Conservation (phyloP, 345 rosid species). For the Camelina sativa region DNA sequence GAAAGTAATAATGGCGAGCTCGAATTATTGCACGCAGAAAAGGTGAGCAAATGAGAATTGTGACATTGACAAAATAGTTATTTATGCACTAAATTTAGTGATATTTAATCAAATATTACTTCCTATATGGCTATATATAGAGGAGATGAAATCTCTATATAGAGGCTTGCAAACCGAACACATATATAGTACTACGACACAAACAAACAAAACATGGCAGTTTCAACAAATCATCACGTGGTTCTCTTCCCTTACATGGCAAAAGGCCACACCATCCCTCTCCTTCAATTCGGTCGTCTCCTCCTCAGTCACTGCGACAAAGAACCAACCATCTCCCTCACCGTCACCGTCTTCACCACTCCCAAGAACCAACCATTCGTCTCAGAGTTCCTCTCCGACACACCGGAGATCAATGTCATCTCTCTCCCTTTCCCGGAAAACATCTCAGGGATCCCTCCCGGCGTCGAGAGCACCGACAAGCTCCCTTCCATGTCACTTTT, state of each 20-base stretch:
- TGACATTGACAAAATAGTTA: too few species aligned
- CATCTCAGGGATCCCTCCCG: constrained; percentile 53
- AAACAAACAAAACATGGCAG: neutral
- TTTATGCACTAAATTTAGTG: too few species aligned
- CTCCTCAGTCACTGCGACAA: constrained; percentile 52
- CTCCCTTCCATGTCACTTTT: constrained; percentile 69
- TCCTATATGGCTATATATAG: neutral
- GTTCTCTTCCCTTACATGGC: constrained; percentile 83
- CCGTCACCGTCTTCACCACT: constrained; percentile 74
- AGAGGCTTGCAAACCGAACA: neutral
- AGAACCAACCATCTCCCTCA: constrained; percentile 21
- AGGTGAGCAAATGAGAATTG: neutral
- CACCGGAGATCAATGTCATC: constrained; percentile 48
- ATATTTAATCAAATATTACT: neutral
- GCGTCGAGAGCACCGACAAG: constrained; percentile 69
- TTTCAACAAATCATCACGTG: constrained; percentile 45
- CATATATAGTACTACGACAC: neutral
- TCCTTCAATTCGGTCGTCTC: constrained; percentile 65
- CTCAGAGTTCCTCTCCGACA: constrained; percentile 47
- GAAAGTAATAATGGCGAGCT: neutral
- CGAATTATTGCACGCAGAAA: neutral
- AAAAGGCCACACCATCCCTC: constrained; percentile 79
- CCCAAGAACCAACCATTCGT: constrained; percentile 62
- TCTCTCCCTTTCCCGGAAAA: constrained; percentile 59
- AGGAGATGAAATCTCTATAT: too few species aligned